Evolutionary conservation across 306 rosid genomes (phyloP).

Genomic region (Quercus gilva): DNA sequence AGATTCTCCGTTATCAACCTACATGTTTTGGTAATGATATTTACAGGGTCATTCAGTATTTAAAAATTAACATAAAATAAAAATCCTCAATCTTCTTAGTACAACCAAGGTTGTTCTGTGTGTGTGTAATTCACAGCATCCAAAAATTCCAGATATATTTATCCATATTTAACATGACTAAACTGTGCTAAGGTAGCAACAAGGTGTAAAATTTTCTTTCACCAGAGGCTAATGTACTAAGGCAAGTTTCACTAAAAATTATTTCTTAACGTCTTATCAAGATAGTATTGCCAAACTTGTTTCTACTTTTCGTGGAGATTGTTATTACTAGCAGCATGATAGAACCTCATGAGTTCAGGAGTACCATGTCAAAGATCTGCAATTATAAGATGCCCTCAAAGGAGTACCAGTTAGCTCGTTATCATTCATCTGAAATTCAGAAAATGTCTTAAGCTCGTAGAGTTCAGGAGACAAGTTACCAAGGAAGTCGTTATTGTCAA

Average conservation of each 20-base stretch:
- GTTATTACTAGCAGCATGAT: background rate
- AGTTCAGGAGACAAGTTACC: slow-evolving; percentile 35
- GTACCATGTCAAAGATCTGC: slow-evolving; percentile 31
- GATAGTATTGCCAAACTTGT: background rate
- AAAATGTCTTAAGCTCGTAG: slow-evolving; percentile 30
- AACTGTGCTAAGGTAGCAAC: background rate
- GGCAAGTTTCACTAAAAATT: background rate
- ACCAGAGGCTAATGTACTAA: background rate
- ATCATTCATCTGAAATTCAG: slow-evolving; percentile 44
- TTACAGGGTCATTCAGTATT: background rate
- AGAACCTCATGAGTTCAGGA: background rate
- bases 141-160: no score
- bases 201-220: background rate
- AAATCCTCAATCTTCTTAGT: background rate
- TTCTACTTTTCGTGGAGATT: background rate
- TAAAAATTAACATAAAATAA: background rate
- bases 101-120: background rate
- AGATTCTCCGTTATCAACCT: background rate
- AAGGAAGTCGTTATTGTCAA: slow-evolving; percentile 60
- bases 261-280: background rate
- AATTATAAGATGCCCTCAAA: slow-evolving; percentile 9
- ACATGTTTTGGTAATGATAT: background rate
- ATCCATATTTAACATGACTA: background rate
- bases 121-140: no score
- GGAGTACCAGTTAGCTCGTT: slow-evolving; percentile 28